Base-by-base conservation (phyloP, 2,329 filamentous ascomycete species). In the Paramyrothecium sp. region DNA sequence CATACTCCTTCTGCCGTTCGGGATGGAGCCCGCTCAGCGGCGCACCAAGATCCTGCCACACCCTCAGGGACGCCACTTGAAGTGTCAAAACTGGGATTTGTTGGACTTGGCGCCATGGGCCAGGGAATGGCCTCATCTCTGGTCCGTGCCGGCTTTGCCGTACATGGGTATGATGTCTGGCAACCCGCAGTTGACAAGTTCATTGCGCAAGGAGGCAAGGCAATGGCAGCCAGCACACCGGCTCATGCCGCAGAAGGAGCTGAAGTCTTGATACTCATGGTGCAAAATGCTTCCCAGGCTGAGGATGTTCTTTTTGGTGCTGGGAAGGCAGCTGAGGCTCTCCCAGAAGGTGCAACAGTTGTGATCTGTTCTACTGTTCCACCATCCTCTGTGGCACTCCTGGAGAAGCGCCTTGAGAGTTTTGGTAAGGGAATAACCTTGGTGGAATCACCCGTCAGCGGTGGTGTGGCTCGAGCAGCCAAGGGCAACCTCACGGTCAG, bases 71-170 rank as follows among this genome's bases (percentile, higher is more conserved):
- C 65, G 8, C 62, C 65, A 1, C 21, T 63, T 10, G 61, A 64
- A 12, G 65, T 71, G 22, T 60, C 61, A 17, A 75, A 67, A 23
- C 58, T 75, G 23, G 72, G 68, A 13, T 68, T 75, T 56, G 67
- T 74, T 20, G 73, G 73, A 1, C 57, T 75, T 10, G 73, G 73
- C 0, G 73, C 73, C 1, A 75, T 75, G 73, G 73, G 72, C 5
- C 67, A 70, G 30, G 72, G 73, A 23, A 75, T 75, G 68, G 73
- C 73, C 1, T 56, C 65, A 1, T 72, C 72, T 1, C 65, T 75
- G 8, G 53, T 74, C 1, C 63, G 66, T 7, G 66, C 69, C 3
- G 69, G 71, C 3, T 74, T 69, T 46, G 34, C 60, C 1, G 71
- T 75, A 2, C 65, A 65, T 3, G 72, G 69, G 8, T 76, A 69